These are phyloP conservation scores for Xylaria bambusicola DNA, from an alignment of 495 filamentous ascomycete genomes.

Conservation along the genomic window DNA sequence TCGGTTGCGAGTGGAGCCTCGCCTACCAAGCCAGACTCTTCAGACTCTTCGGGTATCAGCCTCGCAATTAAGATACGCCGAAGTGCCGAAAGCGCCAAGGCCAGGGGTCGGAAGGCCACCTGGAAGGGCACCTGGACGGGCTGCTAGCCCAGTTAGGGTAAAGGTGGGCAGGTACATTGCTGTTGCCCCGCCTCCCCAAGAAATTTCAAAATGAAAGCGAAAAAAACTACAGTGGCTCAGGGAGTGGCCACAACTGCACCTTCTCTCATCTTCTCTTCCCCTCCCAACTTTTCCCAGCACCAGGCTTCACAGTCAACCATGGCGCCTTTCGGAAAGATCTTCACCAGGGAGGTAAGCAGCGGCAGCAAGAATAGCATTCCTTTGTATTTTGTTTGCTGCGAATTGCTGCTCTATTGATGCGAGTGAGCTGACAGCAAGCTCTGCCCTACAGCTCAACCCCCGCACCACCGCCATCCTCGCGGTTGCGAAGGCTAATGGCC, in stretches of 20 bases:
- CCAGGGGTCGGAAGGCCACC: background rate
- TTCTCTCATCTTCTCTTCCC: constrained; percentile 31
- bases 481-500: constrained; percentile 92
- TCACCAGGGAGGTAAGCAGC: constrained; percentile 73
- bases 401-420: constrained; percentile 17
- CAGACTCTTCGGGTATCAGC: background rate
- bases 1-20: constrained; percentile 1
- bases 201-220: constrained; percentile 24
- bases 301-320: constrained; percentile 47
- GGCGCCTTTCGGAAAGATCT: constrained; percentile 97
- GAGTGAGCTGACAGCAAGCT: constrained; percentile 30
- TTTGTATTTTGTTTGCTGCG: constrained; percentile 1
- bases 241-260: constrained; percentile 24
- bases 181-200: constrained; percentile 20
- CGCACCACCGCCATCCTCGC: constrained; percentile 85
- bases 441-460: constrained; percentile 69
- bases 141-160: too few species aligned
- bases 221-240: constrained; percentile 16
- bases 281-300: constrained; percentile 37
- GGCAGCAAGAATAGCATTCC: too few species aligned
- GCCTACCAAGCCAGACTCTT: background rate
- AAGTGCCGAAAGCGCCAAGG: background rate
- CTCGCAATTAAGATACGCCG: constrained; percentile 22
- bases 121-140: too few species aligned
- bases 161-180: background rate